phyloP scores from a whole-genome alignment of 441 rosid genomes.

The Pelargonium citronellum region DNA sequence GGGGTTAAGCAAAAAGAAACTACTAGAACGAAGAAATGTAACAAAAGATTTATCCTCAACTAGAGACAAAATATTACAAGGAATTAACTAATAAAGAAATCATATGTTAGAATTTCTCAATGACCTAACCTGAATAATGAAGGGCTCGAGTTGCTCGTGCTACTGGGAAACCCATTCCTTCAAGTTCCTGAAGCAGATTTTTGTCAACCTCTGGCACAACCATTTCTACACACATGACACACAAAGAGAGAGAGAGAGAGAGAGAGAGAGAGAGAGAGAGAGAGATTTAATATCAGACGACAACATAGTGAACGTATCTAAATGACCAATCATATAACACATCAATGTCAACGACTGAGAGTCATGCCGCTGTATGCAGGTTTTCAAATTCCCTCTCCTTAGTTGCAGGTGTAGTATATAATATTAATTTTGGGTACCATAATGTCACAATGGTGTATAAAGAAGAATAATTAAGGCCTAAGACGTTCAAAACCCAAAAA shows the following conservation, averaged over 20 bases:
- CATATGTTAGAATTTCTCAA: background rate
- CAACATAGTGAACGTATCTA: background rate
- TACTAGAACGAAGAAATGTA: background rate
- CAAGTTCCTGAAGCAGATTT: constrained; percentile 78
- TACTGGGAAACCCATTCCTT: constrained; percentile 78
- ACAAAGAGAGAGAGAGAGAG: background rate
- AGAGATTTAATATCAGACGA: background rate
- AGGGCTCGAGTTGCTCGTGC: constrained; percentile 91
- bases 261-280: background rate
- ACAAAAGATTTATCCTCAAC: constrained; percentile 9
- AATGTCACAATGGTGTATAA: background rate
- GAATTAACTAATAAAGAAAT: background rate
- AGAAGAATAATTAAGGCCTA: background rate
- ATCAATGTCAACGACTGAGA: background rate
- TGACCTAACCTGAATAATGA: constrained; percentile 65
- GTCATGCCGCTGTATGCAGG: background rate
- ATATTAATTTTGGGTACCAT: no score
- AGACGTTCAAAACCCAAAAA: background rate
- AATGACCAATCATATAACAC: background rate
- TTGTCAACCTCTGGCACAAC: constrained; percentile 79
- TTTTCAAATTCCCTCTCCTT: no score
- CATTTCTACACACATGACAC: constrained; percentile 47
- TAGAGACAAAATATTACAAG: background rate
- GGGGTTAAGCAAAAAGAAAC: background rate
- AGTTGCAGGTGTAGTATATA: no score